These are phyloP conservation scores for Candida incommunis DNA, from an alignment of 805 yeast genomes.

Conservation along the genomic window DNA sequence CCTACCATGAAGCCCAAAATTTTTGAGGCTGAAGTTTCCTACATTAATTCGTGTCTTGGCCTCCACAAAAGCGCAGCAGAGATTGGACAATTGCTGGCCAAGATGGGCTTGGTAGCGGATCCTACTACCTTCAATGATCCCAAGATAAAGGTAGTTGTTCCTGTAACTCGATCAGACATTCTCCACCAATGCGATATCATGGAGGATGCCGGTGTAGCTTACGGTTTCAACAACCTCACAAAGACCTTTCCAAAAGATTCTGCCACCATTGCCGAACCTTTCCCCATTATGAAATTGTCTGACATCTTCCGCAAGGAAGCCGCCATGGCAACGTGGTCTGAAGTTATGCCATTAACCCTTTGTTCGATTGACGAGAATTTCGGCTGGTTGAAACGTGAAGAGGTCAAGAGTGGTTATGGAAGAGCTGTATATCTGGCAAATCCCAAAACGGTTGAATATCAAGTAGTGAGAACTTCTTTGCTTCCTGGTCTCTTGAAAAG, in stretches of 20 bases:
- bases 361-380: constrained; percentile 97
- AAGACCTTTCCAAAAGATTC: constrained; percentile 72
- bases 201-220: constrained; percentile 97
- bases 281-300: constrained; percentile 80
- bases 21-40: constrained; percentile 60
- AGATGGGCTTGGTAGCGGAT: constrained; percentile 66
- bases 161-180: constrained; percentile 91
- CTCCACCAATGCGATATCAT: constrained; percentile 95
- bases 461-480: constrained; percentile 91
- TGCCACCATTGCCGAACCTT: constrained; percentile 66
- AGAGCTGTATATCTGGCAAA: constrained; percentile 79
- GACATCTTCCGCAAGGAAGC: constrained; percentile 86
- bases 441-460: constrained; percentile 94
- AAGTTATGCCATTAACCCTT: constrained; percentile 87
- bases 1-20: constrained; percentile 61
- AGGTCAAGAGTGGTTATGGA: constrained; percentile 43
- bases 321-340: constrained; percentile 91
- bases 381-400: constrained; percentile 60
- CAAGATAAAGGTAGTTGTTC: constrained; percentile 54
- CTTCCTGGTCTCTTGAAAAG: constrained; percentile 93
- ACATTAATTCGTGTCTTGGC: constrained; percentile 91
- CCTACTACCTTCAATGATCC: constrained; percentile 34
- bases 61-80: constrained; percentile 54
- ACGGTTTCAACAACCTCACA: constrained; percentile 80
- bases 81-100: constrained; percentile 51